Evolutionary conservation across 2,329 filamentous ascomycete genomes (phyloP).

Genomic region (Diaporthe sp.): DNA sequence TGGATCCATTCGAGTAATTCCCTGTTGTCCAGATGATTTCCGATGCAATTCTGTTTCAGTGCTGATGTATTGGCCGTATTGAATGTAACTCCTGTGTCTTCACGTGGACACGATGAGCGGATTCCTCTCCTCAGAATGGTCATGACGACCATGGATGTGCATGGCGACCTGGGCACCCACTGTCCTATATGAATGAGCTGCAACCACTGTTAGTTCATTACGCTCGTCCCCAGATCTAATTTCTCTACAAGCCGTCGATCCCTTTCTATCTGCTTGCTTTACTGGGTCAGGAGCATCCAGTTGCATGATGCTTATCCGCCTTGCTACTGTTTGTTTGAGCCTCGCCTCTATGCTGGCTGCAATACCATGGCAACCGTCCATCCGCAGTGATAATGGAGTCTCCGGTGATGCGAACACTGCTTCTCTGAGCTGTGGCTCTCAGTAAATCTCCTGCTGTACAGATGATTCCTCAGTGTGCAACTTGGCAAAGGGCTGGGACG

Average conservation of each 20-base stretch:
- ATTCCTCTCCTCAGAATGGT: neutral
- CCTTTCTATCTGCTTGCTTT: neutral
- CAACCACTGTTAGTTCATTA: neutral
- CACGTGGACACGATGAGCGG: neutral
- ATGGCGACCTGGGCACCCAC: neutral
- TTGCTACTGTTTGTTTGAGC: neutral
- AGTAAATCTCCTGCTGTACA: constrained; percentile 12
- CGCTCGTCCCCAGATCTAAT: neutral
- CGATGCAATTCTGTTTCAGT: neutral
- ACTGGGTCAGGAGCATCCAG: neutral
- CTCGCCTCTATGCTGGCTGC: neutral
- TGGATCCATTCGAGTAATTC: neutral
- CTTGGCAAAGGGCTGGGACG: constrained; percentile 5
- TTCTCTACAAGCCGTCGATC: too few relatives aligned
- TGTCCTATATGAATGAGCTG: constrained; percentile 1
- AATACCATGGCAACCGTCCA: neutral
- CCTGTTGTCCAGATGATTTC: neutral
- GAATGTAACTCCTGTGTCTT: neutral
- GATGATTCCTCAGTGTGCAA: constrained; percentile 21
- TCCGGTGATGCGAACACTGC: constrained; percentile 1
- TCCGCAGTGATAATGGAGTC: constrained; percentile 11
- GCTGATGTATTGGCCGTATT: neutral
- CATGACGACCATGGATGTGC: neutral
- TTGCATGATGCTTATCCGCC: neutral
- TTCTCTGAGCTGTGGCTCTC: constrained; percentile 19